Evolutionary conservation across 345 rosid genomes (phyloP).

Genomic region (Sapria himalayana): DNA sequence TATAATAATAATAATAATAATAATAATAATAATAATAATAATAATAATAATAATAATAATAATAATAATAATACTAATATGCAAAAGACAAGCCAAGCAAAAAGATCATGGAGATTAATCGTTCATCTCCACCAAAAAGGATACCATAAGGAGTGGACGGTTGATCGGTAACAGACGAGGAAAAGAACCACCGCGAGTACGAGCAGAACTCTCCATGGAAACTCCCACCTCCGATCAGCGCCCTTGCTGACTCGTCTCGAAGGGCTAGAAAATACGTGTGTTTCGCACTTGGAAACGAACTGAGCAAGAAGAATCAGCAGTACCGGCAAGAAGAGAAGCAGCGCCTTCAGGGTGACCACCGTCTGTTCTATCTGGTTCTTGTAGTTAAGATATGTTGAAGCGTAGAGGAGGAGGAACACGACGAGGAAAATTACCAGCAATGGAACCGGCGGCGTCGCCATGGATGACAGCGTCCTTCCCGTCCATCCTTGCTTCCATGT

Average conservation of each 20-base stretch:
- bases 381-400: constrained; percentile 33
- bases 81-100: too few relatives aligned
- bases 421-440: constrained; percentile 30
- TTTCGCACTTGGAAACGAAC: constrained; percentile 13
- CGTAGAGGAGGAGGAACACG: constrained; percentile 22
- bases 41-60: too few relatives aligned
- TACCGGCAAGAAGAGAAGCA: constrained; percentile 38
- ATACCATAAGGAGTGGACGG: constrained; percentile 41
- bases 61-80: too few relatives aligned
- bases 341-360: constrained; percentile 26
- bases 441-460: constrained; percentile 45
- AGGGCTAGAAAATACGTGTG: constrained; percentile 11
- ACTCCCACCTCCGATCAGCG: constrained; percentile 10
- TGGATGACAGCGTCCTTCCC: constrained; percentile 23
- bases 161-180: constrained; percentile 43
- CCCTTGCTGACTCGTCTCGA: constrained; percentile 11
- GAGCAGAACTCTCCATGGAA: constrained; percentile 41
- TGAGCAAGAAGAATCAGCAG: constrained; percentile 23
- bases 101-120: too few relatives aligned
- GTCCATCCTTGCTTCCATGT: constrained; percentile 54
- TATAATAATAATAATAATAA: too few relatives aligned
- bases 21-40: too few relatives aligned
- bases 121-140: constrained; percentile 22
- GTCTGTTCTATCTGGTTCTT: constrained; percentile 26
- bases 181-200: constrained; percentile 31